Percentiles rank a stretch among this genome's conserved stretches.
These are phyloP conservation scores for Bothriochloa decipiens DNA, from an alignment of 176 grass and related monocot genomes.

Conservation along the genomic window DNA sequence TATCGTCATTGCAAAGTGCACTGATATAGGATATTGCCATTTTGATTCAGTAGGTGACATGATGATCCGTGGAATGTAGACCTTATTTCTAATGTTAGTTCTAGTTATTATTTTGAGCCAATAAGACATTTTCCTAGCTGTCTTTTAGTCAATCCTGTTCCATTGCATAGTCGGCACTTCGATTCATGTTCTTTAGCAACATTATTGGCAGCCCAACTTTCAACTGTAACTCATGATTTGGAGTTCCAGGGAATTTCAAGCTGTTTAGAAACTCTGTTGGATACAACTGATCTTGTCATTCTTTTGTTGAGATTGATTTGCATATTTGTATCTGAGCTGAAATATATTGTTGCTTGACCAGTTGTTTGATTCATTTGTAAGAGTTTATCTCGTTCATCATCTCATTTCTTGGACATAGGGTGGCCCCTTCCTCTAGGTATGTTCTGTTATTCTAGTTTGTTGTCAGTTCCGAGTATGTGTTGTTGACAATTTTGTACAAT, in stretches of 20 bases:
- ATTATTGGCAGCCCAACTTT: slow-evolving; percentile 23
- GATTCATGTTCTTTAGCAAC: slow-evolving; percentile 16
- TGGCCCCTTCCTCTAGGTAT: neutral
- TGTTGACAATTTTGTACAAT: neutral
- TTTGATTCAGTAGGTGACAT: slow-evolving; percentile 1
- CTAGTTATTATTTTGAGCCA: slow-evolving; percentile 3
- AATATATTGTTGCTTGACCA: neutral
- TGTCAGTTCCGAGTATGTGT: neutral
- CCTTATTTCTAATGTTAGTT: neutral
- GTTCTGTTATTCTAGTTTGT: neutral
- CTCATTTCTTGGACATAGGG: slow-evolving; percentile 8
- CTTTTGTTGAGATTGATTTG: neutral
- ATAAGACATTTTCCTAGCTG: slow-evolving; percentile 1
- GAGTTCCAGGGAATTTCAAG: slow-evolving; percentile 15
- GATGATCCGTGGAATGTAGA: slow-evolving; percentile 13
- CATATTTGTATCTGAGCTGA: slow-evolving; percentile 10
- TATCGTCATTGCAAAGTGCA: slow-evolving; percentile 18
- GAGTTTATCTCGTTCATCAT: neutral
- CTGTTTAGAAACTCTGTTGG: slow-evolving; percentile 18
- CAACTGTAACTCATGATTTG: neutral
- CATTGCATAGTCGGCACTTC: slow-evolving; percentile 12
- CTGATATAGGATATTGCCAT: neutral
- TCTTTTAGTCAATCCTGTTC: neutral
- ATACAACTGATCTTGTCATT: slow-evolving; percentile 2
- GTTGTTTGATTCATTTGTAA: neutral